Conservation (phyloP, 352 stramenopile species). For the Phytophthora hibernalis region DNA sequence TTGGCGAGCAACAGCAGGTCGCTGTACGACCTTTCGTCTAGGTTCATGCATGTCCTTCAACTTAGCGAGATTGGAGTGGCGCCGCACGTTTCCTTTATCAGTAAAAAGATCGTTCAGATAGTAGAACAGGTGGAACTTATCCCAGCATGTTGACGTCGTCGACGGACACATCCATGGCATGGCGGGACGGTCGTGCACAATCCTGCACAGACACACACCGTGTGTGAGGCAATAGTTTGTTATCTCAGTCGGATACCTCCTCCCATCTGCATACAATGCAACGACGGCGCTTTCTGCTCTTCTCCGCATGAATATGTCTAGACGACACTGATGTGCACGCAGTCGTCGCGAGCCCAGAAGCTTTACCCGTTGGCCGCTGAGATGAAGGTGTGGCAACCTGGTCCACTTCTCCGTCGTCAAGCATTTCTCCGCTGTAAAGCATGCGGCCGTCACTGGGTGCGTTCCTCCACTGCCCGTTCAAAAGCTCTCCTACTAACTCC, state of each 20-base stretch:
- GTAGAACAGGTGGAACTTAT: conserved; percentile 15
- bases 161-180: conserved; percentile 5
- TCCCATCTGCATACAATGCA: conserved; percentile 5
- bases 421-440: conserved; percentile 2
- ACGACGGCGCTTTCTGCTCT: conserved; percentile 4
- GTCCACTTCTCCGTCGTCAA: background rate
- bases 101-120: conserved; percentile 2
- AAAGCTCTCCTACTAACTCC: background rate
- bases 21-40: background rate
- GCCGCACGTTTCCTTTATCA: conserved; percentile 1
- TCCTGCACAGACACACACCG: background rate
- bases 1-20: background rate
- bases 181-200: background rate
- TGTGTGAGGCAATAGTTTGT: conserved; percentile 5
- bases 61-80: conserved; percentile 1
- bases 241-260: conserved; percentile 5
- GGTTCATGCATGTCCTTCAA: background rate
- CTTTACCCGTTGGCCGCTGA: background rate
- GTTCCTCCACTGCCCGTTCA: conserved; percentile 4
- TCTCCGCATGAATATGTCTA: conserved; percentile 8
- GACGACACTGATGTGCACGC: background rate
- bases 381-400: conserved; percentile 1
- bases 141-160: conserved; percentile 12
- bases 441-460: conserved; percentile 3
- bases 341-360: background rate